These are phyloP conservation scores for Euphrasia arctica DNA, from an alignment of 305 asterid genomes.

Conservation along the genomic window DNA sequence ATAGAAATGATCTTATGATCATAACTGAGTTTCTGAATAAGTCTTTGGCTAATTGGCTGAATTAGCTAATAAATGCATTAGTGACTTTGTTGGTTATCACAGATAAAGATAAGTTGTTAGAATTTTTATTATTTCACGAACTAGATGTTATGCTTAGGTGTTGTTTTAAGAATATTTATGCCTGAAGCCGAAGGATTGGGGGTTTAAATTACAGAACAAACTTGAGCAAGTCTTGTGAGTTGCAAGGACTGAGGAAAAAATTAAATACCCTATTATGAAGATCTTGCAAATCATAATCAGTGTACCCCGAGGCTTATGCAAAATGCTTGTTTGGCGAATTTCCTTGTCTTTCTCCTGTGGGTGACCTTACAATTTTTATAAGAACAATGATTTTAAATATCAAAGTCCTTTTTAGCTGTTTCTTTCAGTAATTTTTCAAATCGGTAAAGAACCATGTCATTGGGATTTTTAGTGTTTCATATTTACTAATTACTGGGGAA, in stretches of 20 bases:
- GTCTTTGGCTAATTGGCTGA: background rate
- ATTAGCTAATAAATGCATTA: background rate
- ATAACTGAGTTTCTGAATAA: no score
- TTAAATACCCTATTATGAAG: background rate
- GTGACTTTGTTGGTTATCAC: background rate
- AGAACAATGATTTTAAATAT: background rate
- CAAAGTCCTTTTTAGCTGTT: slow-evolving; percentile 1
- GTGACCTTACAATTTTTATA: slow-evolving; percentile 6
- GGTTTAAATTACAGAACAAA: background rate
- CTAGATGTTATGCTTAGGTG: slow-evolving; percentile 4
- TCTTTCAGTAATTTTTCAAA: background rate
- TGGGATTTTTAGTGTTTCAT: slow-evolving; percentile 20
- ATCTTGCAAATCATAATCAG: background rate
- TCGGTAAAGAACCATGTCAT: slow-evolving; percentile 8
- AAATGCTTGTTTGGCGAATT: background rate
- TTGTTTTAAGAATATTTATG: background rate
- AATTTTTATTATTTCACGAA: background rate
- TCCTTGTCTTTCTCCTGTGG: slow-evolving; percentile 7
- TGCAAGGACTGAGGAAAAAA: background rate
- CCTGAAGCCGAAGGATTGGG: background rate
- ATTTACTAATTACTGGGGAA: slow-evolving; percentile 32
- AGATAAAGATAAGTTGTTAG: background rate
- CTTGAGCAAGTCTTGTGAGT: background rate
- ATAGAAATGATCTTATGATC: no score
- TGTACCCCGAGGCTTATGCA: slow-evolving; percentile 3